phyloP scores from a whole-genome alignment of 257 asterid genomes.

The Fraxinus americana region DNA sequence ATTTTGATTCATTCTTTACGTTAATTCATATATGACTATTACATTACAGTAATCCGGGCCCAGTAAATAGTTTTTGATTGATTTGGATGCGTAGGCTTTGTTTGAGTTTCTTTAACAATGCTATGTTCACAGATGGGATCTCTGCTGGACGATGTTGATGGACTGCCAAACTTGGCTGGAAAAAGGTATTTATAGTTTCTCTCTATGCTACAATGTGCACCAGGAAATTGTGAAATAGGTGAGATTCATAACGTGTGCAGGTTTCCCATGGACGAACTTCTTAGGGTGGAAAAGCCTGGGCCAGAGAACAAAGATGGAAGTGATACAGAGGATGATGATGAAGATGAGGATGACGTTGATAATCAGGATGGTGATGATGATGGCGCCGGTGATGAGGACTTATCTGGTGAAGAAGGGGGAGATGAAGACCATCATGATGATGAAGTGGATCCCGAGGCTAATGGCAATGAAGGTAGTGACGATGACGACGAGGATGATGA shows the following conservation, averaged over 20 bases:
- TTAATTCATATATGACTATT: neutral
- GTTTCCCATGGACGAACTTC: constrained; percentile 62
- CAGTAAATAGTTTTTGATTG: neutral
- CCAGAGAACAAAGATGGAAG: constrained; percentile 64
- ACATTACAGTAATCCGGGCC: neutral
- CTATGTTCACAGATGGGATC: constrained; percentile 48
- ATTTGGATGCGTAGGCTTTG: neutral
- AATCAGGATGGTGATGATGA: constrained; percentile 61
- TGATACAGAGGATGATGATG: constrained; percentile 75
- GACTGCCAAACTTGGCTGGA: constrained; percentile 35
- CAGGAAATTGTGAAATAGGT: neutral
- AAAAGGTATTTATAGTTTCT: constrained; percentile 45
- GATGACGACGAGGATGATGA: constrained; percentile 38
- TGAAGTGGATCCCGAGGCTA: constrained; percentile 54
- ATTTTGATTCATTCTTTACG: neutral
- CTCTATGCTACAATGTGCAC: neutral
- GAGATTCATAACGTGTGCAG: constrained; percentile 30
- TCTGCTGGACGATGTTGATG: constrained; percentile 37
- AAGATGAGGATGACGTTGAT: constrained; percentile 30
- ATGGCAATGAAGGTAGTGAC: constrained; percentile 66
- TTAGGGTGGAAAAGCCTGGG: constrained; percentile 41
- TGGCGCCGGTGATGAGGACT: constrained; percentile 77
- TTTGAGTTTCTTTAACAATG: constrained; percentile 7
- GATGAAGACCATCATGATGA: constrained; percentile 60
- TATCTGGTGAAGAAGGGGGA: constrained; percentile 71